phyloP scores from a whole-genome alignment of 345 rosid genomes.

The Clausena lansium region DNA sequence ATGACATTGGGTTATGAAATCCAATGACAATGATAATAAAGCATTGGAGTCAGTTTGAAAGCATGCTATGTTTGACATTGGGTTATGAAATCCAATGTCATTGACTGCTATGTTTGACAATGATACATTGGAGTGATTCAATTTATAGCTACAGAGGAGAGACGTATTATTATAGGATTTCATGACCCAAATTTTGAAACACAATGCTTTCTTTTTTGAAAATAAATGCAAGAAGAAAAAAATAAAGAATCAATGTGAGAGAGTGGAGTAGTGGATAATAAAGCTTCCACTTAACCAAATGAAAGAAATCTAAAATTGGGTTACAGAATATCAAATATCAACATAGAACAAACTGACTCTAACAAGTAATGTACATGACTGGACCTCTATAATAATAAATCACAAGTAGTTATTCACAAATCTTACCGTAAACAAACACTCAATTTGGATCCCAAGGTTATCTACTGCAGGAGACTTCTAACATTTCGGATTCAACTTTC shows the following conservation, averaged over 20 bases:
- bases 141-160: too few species aligned
- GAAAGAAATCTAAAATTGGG: neutral
- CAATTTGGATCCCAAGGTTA: slow-evolving; percentile 20
- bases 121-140: too few species aligned
- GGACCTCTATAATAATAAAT: neutral
- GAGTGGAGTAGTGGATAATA: neutral
- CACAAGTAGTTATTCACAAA: slow-evolving; percentile 7
- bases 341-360: neutral
- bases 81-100: too few species aligned
- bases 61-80: too few species aligned
- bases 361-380: slow-evolving; percentile 6
- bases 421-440: neutral
- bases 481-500: slow-evolving; percentile 53
- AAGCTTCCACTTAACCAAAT: neutral
- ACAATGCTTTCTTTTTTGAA: neutral
- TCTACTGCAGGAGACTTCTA: slow-evolving; percentile 29
- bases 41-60: too few species aligned
- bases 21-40: too few species aligned
- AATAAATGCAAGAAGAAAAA: neutral
- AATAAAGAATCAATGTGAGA: neutral
- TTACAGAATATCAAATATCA: neutral
- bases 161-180: too few species aligned
- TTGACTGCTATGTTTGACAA: too few species aligned
- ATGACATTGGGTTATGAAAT: too few species aligned
- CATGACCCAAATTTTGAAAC: too few species aligned